phyloP scores from a whole-genome alignment of 192 early-diverging fungal genomes.

The Coemansia sp. region DNA sequence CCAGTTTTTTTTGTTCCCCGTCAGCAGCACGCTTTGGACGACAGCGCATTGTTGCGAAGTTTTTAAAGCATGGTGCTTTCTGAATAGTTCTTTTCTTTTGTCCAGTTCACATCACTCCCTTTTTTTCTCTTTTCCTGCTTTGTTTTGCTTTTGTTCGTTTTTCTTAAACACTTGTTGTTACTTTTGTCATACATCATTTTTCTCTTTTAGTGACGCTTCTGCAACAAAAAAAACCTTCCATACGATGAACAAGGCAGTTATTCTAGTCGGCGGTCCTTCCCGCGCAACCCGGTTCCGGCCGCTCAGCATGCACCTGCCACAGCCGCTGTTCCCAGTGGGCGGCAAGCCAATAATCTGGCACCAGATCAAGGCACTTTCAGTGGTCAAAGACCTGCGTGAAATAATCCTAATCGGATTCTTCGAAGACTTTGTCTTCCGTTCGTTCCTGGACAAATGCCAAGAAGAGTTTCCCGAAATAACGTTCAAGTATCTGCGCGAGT shows the following conservation, averaged over 20 bases:
- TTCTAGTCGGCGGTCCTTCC: constrained; percentile 97
- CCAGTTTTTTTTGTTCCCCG: not conserved
- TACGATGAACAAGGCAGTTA: constrained; percentile 78
- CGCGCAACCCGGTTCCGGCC: constrained; percentile 97
- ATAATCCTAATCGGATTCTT: constrained; percentile 97
- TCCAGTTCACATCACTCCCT: not conserved
- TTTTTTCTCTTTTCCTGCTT: not conserved
- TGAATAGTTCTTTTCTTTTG: not conserved
- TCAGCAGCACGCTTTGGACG: not conserved
- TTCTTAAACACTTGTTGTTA: not conserved
- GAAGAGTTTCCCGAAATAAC: constrained; percentile 84
- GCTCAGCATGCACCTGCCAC: constrained; percentile 91
- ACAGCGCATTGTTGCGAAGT: not conserved
- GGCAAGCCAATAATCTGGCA: constrained; percentile 96
- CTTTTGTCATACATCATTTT: too few relatives aligned
- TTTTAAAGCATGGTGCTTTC: too few relatives aligned
- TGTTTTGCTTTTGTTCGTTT: not conserved
- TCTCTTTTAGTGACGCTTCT: not conserved
- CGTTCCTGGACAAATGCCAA: constrained; percentile 83
- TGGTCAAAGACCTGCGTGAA: constrained; percentile 86
- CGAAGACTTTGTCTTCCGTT: constrained; percentile 89
- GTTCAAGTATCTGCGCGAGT: constrained; percentile 97
- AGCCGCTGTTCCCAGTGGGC: constrained; percentile 98
- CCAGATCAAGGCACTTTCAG: constrained; percentile 90
- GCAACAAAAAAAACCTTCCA: not conserved